Evolutionary conservation across 108 stramenopile genomes (phyloP).

Genomic region (Bacterosira constricta): DNA sequence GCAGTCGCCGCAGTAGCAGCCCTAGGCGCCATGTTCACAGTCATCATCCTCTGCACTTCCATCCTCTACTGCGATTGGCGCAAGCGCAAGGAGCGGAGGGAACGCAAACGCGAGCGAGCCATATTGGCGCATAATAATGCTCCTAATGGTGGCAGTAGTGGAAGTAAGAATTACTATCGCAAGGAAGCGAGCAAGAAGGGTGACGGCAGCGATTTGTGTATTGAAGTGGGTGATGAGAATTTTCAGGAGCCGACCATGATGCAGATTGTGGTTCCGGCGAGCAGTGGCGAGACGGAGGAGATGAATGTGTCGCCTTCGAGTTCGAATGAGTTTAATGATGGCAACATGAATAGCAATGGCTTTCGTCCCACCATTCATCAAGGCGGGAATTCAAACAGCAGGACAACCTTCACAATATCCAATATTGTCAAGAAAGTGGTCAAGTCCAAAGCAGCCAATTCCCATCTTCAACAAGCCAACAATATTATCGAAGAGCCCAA

Average conservation of each 20-base stretch:
- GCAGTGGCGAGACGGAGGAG: conserved; percentile 25
- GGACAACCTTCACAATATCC: no score
- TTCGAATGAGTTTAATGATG: no score
- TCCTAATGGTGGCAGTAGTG: background rate
- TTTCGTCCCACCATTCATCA: no score
- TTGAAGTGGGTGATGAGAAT: background rate
- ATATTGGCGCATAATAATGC: no score
- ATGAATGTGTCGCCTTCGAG: conserved; percentile 12
- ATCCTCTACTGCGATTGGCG: conserved; percentile 43
- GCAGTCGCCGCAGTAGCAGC: conserved; percentile 43
- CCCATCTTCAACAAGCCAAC: no score
- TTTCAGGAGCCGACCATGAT: background rate
- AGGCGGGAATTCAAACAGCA: no score
- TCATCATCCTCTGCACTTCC: conserved; percentile 39
- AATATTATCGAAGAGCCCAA: background rate
- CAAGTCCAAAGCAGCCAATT: no score
- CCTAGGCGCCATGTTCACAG: conserved; percentile 42
- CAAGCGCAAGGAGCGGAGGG: conserved; percentile 28
- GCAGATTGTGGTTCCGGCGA: background rate
- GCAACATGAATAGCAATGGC: no score
- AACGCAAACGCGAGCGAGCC: conserved; percentile 8
- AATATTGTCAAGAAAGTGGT: no score
- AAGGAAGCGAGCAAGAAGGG: background rate
- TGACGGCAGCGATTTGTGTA: no score
- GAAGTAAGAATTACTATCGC: no score